Percentiles rank a stretch among this genome's conserved stretches.
Evolutionary conservation across 805 yeast species (phyloP).

Genomic region (Cyberlindnera veronae): DNA sequence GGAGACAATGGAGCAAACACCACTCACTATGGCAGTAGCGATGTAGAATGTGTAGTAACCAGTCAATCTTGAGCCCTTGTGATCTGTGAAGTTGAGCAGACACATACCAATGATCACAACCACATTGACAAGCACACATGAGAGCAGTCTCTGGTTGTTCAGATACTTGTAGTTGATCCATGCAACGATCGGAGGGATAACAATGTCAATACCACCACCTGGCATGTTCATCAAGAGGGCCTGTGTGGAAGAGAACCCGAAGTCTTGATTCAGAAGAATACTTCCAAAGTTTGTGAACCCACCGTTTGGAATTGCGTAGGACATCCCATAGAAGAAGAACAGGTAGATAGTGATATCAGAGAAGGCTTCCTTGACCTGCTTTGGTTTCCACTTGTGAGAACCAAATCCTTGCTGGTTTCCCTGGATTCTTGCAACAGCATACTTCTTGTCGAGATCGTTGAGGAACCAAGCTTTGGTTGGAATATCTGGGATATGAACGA

Average conservation of each 20-base stretch:
- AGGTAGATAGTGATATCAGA: conserved; percentile 49
- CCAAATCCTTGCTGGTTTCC: conserved; percentile 57
- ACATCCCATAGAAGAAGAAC: conserved; percentile 38
- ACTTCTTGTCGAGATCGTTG: conserved; percentile 41
- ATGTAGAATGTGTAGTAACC: conserved; percentile 32
- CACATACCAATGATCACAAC: conserved; percentile 12
- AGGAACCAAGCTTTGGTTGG: conserved; percentile 50
- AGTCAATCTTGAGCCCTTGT: conserved; percentile 21
- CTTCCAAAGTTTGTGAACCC: conserved; percentile 33
- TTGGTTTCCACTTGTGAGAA: conserved; percentile 46
- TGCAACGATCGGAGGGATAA: conserved; percentile 15
- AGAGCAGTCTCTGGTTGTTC: conserved; percentile 7
- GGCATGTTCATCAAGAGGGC: conserved; percentile 32
- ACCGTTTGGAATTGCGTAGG: conserved; percentile 49
- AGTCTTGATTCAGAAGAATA: conserved; percentile 15
- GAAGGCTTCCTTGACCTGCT: conserved; percentile 51
- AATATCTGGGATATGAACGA: conserved; percentile 50
- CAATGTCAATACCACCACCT: conserved; percentile 32
- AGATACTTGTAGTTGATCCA: conserved; percentile 7
- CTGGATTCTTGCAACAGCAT: conserved; percentile 50
- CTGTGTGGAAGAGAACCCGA: conserved; percentile 13
- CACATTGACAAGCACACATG: conserved; percentile 6
- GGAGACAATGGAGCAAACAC: conserved; percentile 32
- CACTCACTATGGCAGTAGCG: conserved; percentile 33
- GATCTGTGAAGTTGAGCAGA: conserved; percentile 9